A percentile compares a stretch with the other conserved stretches of the same genome.
These are phyloP conservation scores for Aspergillus fumigatus DNA, from an alignment of 2,329 filamentous ascomycete genomes.

Conservation along the genomic window DNA sequence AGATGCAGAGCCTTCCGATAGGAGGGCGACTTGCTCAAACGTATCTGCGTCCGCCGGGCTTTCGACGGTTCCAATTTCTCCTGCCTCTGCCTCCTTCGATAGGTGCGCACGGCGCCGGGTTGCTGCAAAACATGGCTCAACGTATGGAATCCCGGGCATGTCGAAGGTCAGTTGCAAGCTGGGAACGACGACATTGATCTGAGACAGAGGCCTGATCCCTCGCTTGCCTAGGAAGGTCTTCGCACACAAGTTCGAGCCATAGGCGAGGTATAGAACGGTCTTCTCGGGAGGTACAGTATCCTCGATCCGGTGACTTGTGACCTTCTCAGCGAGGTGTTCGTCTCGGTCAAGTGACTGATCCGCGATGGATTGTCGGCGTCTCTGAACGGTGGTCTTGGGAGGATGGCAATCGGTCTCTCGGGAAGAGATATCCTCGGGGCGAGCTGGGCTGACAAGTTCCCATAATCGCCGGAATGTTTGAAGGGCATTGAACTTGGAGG, in stretches of 20 bases:
- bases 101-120: conserved; percentile 55
- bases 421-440: not conserved
- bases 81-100: not conserved
- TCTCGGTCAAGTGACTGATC: conserved; percentile 22
- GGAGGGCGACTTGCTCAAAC: conserved; percentile 32
- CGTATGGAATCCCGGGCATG: conserved; percentile 78
- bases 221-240: conserved; percentile 74
- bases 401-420: conserved; percentile 1
- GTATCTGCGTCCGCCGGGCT: conserved; percentile 4
- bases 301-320: conserved; percentile 2
- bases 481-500: not conserved
- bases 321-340: conserved; percentile 18
- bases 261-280: conserved; percentile 76
- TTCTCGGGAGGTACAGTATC: conserved; percentile 16
- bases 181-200: conserved; percentile 77
- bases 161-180: conserved; percentile 76
- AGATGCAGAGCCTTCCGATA: conserved; percentile 29
- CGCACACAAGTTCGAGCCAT: conserved; percentile 82
- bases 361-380: conserved; percentile 19
- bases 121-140: conserved; percentile 90
- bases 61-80: conserved; percentile 7
- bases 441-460: conserved; percentile 3
- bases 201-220: conserved; percentile 74
- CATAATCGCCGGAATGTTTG: conserved; percentile 9
- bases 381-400: conserved; percentile 15